phyloP scores from a whole-genome alignment of 345 rosid species.

The Camelina hispida region DNA sequence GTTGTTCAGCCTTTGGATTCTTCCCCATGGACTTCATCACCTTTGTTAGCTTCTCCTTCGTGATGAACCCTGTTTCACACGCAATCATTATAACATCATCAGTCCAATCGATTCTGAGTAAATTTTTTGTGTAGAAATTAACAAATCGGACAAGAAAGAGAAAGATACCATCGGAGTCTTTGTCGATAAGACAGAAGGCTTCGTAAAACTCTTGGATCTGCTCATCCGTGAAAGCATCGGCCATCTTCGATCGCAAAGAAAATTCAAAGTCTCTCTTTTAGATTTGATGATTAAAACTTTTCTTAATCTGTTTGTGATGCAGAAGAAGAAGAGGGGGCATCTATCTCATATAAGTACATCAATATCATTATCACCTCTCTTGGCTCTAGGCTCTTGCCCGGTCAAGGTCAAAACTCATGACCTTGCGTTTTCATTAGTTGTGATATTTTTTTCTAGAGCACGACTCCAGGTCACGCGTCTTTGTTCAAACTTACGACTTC shows the following conservation, averaged over 20 bases:
- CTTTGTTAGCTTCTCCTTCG: slow-evolving; percentile 39
- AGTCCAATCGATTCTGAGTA: not conserved
- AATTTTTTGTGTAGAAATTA: not conserved
- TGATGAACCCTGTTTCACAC: slow-evolving; percentile 37
- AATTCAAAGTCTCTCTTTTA: slow-evolving; percentile 23
- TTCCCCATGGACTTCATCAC: slow-evolving; percentile 49
- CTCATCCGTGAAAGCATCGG: slow-evolving; percentile 42
- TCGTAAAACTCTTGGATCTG: slow-evolving; percentile 49
- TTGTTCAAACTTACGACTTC: slow-evolving; percentile 40
- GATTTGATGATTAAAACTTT: not conserved
- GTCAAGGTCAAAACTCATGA: slow-evolving; percentile 46
- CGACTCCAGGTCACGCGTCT: slow-evolving; percentile 44
- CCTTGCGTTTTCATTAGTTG: slow-evolving; percentile 36
- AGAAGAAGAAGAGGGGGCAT: slow-evolving; percentile 5
- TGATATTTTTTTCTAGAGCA: not conserved
- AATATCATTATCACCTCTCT: too few relatives aligned
- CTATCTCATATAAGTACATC: slow-evolving; percentile 24
- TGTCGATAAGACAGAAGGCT: slow-evolving; percentile 48
- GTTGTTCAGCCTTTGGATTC: slow-evolving; percentile 40
- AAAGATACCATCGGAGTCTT: slow-evolving; percentile 41
- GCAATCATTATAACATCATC: slow-evolving; percentile 16
- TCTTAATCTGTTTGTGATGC: slow-evolving; percentile 20
- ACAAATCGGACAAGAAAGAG: not conserved
- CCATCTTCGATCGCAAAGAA: slow-evolving; percentile 38
- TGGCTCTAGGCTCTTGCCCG: slow-evolving; percentile 19